Evolutionary conservation across 1,284 basidiomycete species (phyloP), one percentile per base, ranked within the genome.

Genomic region (Anthracocystis walkeri): DNA sequence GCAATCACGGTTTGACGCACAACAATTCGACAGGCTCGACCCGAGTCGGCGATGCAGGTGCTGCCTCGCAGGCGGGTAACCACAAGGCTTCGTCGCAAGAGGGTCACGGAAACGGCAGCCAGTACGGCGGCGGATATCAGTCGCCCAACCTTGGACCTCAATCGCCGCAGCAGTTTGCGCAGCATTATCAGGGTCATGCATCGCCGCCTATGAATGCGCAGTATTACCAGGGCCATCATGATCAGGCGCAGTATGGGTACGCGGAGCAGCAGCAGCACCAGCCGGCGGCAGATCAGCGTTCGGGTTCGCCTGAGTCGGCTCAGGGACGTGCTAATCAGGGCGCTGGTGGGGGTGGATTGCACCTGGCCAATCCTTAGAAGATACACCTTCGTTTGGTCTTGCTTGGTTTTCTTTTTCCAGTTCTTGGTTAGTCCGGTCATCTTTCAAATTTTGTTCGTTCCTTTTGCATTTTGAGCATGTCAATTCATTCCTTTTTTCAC

Each of bases 311-410:
- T 3, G 49, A 63, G 12, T 38, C 18, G 57, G 56, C 51, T 18
- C 41, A 14, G 8, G 40, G 46, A n/a, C 25, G 31, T 3, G 56
- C 16, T 16, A 48, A 31, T 10, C 42, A 57, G 5, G 64, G 58
- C 16, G 38, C 20, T n/a, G 55, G 40, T 14, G 62, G 25, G 4
- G 49, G 41, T 7, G 70, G 72, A 12, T 48, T 75, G 50, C 73
- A 67, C 56, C 73, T 75, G 18, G 73, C 68, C 58, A 75, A 75
- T 29, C 73, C 73, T 20, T 75, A 63, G 45, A 38, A 16, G 12
- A 3, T 2, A 14, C 12, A 14, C 12, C 3, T 1, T 16, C 12
- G 33, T 2, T 35, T 12, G 33, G 33, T 8, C 33, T 14, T 38
- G 49, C 20, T 3, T 10, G 20, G n/a, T 12, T 38, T 53, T 44